Percentiles rank a stretch among this genome's conserved stretches.
phyloP scores from a whole-genome alignment of 371 early-diverging fungal species.

The Gilbertella persicaria region DNA sequence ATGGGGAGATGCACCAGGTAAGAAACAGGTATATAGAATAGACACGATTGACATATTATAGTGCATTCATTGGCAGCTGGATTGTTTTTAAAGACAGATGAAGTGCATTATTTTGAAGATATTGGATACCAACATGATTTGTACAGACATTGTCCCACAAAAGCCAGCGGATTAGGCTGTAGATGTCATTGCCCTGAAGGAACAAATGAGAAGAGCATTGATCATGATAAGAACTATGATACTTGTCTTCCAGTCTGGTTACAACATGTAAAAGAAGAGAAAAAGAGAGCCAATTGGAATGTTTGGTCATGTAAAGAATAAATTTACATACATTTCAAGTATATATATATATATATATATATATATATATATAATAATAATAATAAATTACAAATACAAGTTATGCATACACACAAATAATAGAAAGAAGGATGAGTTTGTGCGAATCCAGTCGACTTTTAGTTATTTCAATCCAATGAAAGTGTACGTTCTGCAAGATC shows the following conservation, averaged over 20 bases:
- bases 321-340: background rate
- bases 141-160: constrained; percentile 72
- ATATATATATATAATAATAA: too few species aligned
- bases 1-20: constrained; percentile 73
- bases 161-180: constrained; percentile 38
- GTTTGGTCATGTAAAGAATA: constrained; percentile 19
- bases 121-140: constrained; percentile 83
- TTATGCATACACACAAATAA: background rate
- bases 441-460: background rate
- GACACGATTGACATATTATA: constrained; percentile 2
- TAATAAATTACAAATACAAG: too few species aligned
- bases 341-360: background rate
- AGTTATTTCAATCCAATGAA: constrained; percentile 19
- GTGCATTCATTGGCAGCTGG: constrained; percentile 93
- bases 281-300: constrained; percentile 19
- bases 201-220: constrained; percentile 40
- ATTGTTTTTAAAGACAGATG: constrained; percentile 75
- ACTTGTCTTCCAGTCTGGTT: constrained; percentile 49
- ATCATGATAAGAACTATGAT: constrained; percentile 46
- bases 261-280: constrained; percentile 19
- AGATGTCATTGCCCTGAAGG: constrained; percentile 50
- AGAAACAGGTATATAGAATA: background rate
- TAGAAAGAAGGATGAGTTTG: too few species aligned
- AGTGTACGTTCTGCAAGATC: constrained; percentile 18
- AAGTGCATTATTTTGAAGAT: constrained; percentile 94